Percentiles rank a stretch among this genome's conserved stretches.
Conservation (phyloP, 129 eudicot genomes). For the sunflower (Helianthus annuus) region HanXRQr2.0-SUNRISE NC_035433.2:122133849-122134348, state of each 20-base stretch:
- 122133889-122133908: constrained; percentile 59
- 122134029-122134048: background rate
- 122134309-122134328: too few species aligned
- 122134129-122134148: constrained; percentile 1
- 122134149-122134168: background rate
- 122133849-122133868: constrained; percentile 72
- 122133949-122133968: constrained; percentile 28
- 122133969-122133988: constrained; percentile 43
- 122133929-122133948: constrained; percentile 15
- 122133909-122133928: constrained; percentile 6
- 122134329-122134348: too few species aligned
- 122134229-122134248: too few species aligned
- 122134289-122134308: too few species aligned
- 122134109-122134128: constrained; percentile 18
- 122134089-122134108: background rate
- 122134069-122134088: background rate
- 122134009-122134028: constrained; percentile 35
- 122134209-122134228: too few species aligned
- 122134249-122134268: too few species aligned
- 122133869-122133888: constrained; percentile 44
- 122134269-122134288: too few species aligned
- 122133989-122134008: constrained; percentile 10
- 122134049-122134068: background rate
- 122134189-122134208: too few species aligned
- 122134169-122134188: too few species aligned